Percentiles rank a stretch among this genome's conserved stretches.
Evolutionary conservation across 768 basidiomycete genomes (phyloP).

Genomic region (Cantharellus anzutake): DNA sequence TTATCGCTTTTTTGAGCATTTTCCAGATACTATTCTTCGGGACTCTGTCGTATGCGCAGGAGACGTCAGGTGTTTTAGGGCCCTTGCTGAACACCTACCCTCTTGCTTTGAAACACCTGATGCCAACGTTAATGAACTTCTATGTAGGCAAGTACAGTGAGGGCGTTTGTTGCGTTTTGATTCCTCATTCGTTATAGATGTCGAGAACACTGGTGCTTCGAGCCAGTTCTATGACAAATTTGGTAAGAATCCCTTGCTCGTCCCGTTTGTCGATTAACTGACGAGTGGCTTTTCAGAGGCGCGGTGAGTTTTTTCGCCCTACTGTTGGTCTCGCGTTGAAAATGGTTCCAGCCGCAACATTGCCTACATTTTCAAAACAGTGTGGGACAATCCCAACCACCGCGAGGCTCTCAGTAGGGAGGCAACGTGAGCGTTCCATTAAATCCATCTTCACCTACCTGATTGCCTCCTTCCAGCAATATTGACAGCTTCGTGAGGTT

Average conservation of each 20-base stretch:
- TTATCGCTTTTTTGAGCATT: not conserved
- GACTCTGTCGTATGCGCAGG: conserved; percentile 39
- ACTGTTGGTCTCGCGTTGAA: conserved; percentile 10
- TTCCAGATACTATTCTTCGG: conserved; percentile 54
- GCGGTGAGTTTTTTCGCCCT: conserved; percentile 19
- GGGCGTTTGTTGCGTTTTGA: not conserved
- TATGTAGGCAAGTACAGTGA: conserved; percentile 54
- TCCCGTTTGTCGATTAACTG: conserved; percentile 3
- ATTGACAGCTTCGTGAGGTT: conserved; percentile 88
- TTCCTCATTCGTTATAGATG: conserved; percentile 36
- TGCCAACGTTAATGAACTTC: conserved; percentile 82
- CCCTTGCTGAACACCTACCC: conserved; percentile 69
- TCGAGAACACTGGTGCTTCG: conserved; percentile 92
- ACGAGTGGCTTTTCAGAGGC: conserved; percentile 25
- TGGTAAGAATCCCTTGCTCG: conserved; percentile 29
- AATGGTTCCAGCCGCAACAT: conserved; percentile 55
- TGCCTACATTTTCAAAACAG: conserved; percentile 63
- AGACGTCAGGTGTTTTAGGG: conserved; percentile 56
- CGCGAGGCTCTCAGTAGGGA: conserved; percentile 70
- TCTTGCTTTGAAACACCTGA: conserved; percentile 70
- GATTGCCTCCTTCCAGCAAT: conserved; percentile 17
- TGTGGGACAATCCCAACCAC: conserved; percentile 84
- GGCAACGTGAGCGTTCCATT: conserved; percentile 35
- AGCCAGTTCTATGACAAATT: conserved; percentile 99
- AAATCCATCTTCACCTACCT: not conserved